Base-by-base conservation (phyloP, 495 filamentous ascomycete genomes). In the Geoglossum glabrum region DNA sequence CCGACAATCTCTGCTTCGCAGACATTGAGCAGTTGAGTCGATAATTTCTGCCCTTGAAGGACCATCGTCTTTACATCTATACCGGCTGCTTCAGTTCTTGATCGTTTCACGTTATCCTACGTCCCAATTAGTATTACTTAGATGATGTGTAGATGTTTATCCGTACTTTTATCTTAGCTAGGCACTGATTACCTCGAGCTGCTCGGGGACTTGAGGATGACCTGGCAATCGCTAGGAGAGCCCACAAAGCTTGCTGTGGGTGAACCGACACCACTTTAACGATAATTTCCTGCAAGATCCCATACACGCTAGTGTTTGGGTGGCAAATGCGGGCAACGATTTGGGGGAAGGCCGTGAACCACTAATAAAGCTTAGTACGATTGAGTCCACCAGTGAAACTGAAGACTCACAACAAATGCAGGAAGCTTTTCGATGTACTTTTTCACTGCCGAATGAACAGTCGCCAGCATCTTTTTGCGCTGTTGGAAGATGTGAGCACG, bases 221-320 rank as follows among this genome's bases (percentile, higher is more conserved):
- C 62, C 78, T 79, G 43, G 85, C 82, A 21, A 95, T 82, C 6
- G 90, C 86, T 55, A 96, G 77, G 13, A 97, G 71, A 60, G 81
- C 86, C 93, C 92, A 99, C 50, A 97, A 68, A n/a, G 90, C 84
- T 69, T 97, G 92, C 63, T 86, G 84, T 2, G 92, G 90, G 66
- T 95, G 81, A 17, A 76, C 69, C 23, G 79, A 72, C 26, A 95
- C 82, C 45, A 94, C 84, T 64, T 85, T 92, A 38, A 82, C 70
- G 50, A 97, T 88, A 60, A 95, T 87, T 25, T 73, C 74, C 54
- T 83, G 75, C 34, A 99, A 74, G 13, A 86, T 67, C 50, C 79
- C 76, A 67, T 83, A 90, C 19, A 95, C 86, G 10, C 81, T 77
- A 23, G 61, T 63, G 67, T 94, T 85, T 0, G 85, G 79, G 70